A percentile compares a stretch with the other conserved stretches of the same genome.
Evolutionary conservation across 2,329 filamentous ascomycete species (phyloP).

Genomic region (Pseudogymnoascus sp.): DNA sequence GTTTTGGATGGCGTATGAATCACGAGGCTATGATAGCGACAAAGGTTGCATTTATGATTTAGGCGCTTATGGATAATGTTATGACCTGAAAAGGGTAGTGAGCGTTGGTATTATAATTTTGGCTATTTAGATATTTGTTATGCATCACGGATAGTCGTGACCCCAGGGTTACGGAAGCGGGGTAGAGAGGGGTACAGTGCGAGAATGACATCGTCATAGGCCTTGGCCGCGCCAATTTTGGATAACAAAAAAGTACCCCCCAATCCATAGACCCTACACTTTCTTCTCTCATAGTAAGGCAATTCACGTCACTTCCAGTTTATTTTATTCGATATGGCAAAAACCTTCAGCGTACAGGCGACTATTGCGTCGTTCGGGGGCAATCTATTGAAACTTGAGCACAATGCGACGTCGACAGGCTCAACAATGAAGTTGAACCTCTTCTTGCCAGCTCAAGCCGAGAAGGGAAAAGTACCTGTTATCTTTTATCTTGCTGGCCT

Average conservation of each 20-base stretch:
- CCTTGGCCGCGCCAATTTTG: not conserved
- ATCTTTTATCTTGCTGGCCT: constrained; percentile 91
- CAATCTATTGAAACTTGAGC: constrained; percentile 87
- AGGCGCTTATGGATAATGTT: constrained; percentile 1
- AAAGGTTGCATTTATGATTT: constrained; percentile 3
- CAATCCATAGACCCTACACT: not conserved
- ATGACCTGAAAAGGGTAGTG: not conserved
- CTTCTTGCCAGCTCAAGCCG: constrained; percentile 72
- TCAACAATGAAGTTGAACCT: constrained; percentile 92
- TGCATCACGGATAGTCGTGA: not conserved
- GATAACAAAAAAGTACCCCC: not conserved
- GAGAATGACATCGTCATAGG: not conserved
- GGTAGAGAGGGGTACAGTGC: not conserved
- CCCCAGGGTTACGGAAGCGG: constrained; percentile 6
- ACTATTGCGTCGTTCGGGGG: constrained; percentile 90
- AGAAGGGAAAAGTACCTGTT: constrained; percentile 62
- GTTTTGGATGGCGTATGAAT: constrained; percentile 5
- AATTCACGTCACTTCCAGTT: not conserved
- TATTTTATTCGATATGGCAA: not conserved
- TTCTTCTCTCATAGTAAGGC: not conserved
- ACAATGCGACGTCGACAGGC: constrained; percentile 69
- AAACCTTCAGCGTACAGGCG: constrained; percentile 73
- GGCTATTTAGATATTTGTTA: not conserved
- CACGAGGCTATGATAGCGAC: constrained; percentile 1
- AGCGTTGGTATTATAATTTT: not conserved